Conservation (phyloP, 805 yeast species). For the Candida lessepsii region DNA sequence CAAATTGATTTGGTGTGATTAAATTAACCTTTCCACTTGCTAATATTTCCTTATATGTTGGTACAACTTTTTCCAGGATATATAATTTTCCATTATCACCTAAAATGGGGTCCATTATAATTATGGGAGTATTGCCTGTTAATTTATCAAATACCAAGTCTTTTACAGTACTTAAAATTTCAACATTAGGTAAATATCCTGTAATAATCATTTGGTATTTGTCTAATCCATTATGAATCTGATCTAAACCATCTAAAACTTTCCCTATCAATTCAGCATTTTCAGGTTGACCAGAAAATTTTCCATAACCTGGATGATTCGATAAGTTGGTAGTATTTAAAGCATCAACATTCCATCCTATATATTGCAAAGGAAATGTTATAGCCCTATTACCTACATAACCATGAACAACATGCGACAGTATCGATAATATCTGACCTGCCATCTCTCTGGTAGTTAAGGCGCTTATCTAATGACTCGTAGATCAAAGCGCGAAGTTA, state of each 20-base stretch:
- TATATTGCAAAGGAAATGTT: slow-evolving; percentile 60
- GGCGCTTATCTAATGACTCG: background rate
- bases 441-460: too few relatives aligned
- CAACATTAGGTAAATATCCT: slow-evolving; percentile 74
- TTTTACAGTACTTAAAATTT: slow-evolving; percentile 36
- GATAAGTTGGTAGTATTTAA: slow-evolving; percentile 65
- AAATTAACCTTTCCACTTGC: slow-evolving; percentile 43
- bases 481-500: slow-evolving; percentile 2
- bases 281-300: slow-evolving; percentile 47
- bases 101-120: slow-evolving; percentile 87
- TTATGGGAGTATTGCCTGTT: slow-evolving; percentile 30
- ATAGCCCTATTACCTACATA: slow-evolving; percentile 71
- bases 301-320: slow-evolving; percentile 71
- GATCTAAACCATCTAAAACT: slow-evolving; percentile 33
- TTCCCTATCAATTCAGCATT: slow-evolving; percentile 28
- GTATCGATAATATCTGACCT: slow-evolving; percentile 46
- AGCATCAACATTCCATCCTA: slow-evolving; percentile 71
- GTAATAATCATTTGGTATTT: slow-evolving; percentile 66
- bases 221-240: slow-evolving; percentile 28
- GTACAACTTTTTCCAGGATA: slow-evolving; percentile 58
- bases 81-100: slow-evolving; percentile 88
- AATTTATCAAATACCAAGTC: slow-evolving; percentile 23
- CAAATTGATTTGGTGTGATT: slow-evolving; percentile 75
- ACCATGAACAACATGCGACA: slow-evolving; percentile 73
- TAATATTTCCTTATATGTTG: slow-evolving; percentile 50